phyloP scores from a whole-genome alignment of 2,329 filamentous ascomycete genomes.

The Colletotrichum spaethianum region DNA sequence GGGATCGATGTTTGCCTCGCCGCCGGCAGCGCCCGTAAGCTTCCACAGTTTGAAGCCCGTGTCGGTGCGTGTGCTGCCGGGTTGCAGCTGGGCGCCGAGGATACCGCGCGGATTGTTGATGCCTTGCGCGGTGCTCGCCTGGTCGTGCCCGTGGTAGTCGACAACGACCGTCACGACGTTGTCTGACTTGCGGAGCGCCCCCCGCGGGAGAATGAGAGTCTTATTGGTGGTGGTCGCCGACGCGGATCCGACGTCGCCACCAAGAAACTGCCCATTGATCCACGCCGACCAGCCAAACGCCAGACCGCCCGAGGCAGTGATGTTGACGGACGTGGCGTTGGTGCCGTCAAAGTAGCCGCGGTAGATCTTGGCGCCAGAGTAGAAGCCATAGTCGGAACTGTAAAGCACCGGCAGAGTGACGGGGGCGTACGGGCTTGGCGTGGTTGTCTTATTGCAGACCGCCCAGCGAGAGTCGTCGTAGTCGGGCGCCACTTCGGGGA shows the following conservation, averaged over 20 bases:
- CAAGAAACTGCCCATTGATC: constrained; percentile 75
- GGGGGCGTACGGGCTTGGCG: constrained; percentile 70
- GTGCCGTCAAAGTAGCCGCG: constrained; percentile 78
- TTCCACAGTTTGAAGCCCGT: constrained; percentile 70
- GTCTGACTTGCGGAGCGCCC: constrained; percentile 64
- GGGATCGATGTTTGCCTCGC: constrained; percentile 73
- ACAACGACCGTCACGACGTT: constrained; percentile 77
- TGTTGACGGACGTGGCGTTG: constrained; percentile 71
- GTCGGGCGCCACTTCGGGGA: constrained; percentile 75
- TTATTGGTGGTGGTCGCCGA: constrained; percentile 57
- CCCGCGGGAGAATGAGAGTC: constrained; percentile 67
- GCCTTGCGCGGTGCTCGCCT: constrained; percentile 73
- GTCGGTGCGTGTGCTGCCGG: constrained; percentile 51
- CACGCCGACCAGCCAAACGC: constrained; percentile 79
- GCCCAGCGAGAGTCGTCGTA: constrained; percentile 82
- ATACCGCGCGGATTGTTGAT: constrained; percentile 75
- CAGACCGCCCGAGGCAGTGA: constrained; percentile 76
- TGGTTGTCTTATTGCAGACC: constrained; percentile 68
- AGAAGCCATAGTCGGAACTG: constrained; percentile 81
- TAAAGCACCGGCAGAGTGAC: constrained; percentile 78
- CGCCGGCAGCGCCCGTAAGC: constrained; percentile 77
- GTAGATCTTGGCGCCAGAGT: constrained; percentile 78
- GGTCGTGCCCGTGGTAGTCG: constrained; percentile 79
- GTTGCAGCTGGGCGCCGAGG: constrained; percentile 66
- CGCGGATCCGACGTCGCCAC: constrained; percentile 71